These are phyloP conservation scores for Sphagnurus paluster DNA, from an alignment of 1,284 basidiomycete species.

Conservation along the genomic window DNA sequence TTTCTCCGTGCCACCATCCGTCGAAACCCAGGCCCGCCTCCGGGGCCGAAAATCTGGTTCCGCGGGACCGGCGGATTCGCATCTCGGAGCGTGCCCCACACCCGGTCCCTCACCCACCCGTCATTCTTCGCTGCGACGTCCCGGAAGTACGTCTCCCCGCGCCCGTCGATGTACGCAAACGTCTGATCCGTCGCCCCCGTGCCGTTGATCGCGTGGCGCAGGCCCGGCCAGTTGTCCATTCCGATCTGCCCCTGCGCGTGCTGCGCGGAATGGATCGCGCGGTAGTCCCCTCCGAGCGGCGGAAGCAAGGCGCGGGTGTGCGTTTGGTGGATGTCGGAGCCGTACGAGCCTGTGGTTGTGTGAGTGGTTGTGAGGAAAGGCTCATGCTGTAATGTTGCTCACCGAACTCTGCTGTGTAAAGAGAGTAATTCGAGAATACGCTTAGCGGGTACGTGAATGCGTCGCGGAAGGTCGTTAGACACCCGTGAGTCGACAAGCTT, in stretches of 20 bases:
- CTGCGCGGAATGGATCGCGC: conserved; percentile 32
- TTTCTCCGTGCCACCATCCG: conserved; percentile 9
- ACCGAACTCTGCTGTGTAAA: conserved; percentile 37
- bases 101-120: conserved; percentile 34
- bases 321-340: conserved; percentile 35
- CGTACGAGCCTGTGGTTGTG: conserved; percentile 29
- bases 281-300: conserved; percentile 27
- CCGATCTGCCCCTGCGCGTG: conserved; percentile 34
- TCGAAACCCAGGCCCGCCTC: conserved; percentile 35
- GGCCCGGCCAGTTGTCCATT: conserved; percentile 38
- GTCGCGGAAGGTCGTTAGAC: conserved; percentile 32
- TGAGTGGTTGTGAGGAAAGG: not conserved
- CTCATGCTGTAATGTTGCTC: conserved; percentile 18
- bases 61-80: conserved; percentile 33
- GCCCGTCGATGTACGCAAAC: conserved; percentile 33
- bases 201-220: conserved; percentile 38
- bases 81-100: conserved; percentile 36
- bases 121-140: conserved; percentile 37
- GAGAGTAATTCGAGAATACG: conserved; percentile 38
- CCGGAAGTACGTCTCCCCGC: conserved; percentile 35
- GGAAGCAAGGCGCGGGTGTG: conserved; percentile 32
- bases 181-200: conserved; percentile 35
- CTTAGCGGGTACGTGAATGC: conserved; percentile 38
- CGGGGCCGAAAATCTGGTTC: conserved; percentile 32
- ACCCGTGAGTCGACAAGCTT: conserved; percentile 32